These are phyloP conservation scores for Hypoxylon sp. DNA, from an alignment of 2,329 filamentous ascomycete genomes.

Conservation along the genomic window DNA sequence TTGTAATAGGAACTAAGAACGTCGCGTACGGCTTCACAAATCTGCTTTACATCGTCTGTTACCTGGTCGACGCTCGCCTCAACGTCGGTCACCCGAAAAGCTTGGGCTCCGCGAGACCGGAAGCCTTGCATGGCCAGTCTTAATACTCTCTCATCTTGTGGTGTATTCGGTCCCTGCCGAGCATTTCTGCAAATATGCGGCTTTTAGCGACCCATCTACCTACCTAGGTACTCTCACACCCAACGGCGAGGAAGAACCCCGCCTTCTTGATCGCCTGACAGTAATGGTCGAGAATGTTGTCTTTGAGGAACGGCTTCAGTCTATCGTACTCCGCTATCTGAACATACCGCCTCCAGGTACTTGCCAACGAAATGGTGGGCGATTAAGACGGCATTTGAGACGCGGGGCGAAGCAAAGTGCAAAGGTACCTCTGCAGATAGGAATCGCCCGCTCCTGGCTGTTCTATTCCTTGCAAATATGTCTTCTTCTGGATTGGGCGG, in stretches of 20 bases:
- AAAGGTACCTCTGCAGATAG: no score
- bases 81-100: background rate
- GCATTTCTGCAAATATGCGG: background rate
- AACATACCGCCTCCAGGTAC: constrained; percentile 41
- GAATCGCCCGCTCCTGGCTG: background rate
- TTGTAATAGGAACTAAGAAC: constrained; percentile 20
- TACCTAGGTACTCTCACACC: constrained; percentile 13
- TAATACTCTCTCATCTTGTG: background rate
- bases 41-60: background rate
- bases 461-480: background rate
- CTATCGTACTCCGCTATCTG: background rate
- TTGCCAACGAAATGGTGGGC: constrained; percentile 67
- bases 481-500: background rate
- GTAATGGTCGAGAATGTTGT: constrained; percentile 11
- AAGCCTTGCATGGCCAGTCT: background rate
- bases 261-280: constrained; percentile 18
- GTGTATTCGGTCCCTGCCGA: background rate
- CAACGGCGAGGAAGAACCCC: constrained; percentile 5
- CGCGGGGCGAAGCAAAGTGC: constrained; percentile 59
- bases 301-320: background rate
- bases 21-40: constrained; percentile 2
- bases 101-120: background rate
- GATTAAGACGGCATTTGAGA: constrained; percentile 64
- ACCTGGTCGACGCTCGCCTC: background rate
- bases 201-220: no score